These are phyloP conservation scores for Penicillium ucsense DNA, from an alignment of 495 filamentous ascomycete species.

Conservation along the genomic window DNA sequence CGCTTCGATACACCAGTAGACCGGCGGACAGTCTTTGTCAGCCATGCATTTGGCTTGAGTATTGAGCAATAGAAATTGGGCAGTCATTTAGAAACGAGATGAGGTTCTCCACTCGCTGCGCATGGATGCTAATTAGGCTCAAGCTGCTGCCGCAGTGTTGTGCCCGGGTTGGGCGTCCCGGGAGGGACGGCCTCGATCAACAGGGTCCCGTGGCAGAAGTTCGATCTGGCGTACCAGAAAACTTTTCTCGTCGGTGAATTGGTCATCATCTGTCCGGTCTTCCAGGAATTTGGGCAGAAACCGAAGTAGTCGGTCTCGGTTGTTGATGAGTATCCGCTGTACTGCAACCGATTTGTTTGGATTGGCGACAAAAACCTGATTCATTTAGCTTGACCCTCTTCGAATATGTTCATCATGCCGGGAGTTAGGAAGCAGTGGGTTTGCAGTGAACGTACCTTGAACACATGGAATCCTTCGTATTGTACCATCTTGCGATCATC, in stretches of 20 bases:
- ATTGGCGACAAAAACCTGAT: conserved; percentile 91
- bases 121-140: conserved; percentile 2
- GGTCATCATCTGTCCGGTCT: conserved; percentile 93
- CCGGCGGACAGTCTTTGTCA: too few species aligned
- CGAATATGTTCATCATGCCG: neutral
- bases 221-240: conserved; percentile 93
- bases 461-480: conserved; percentile 98
- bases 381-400: conserved; percentile 10
- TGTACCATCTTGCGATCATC: conserved; percentile 98
- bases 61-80: too few species aligned
- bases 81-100: too few species aligned
- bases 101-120: neutral
- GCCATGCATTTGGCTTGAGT: too few species aligned
- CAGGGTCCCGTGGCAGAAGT: conserved; percentile 59
- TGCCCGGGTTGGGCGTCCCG: conserved; percentile 26
- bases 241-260: conserved; percentile 96
- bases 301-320: conserved; percentile 76
- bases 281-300: conserved; percentile 89
- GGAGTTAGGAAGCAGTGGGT: too few species aligned
- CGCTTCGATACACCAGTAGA: too few species aligned
- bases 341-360: conserved; percentile 90
- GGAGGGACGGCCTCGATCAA: conserved; percentile 34
- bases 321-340: conserved; percentile 90
- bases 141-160: conserved; percentile 28
- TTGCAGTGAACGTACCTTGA: conserved; percentile 55